Evolutionary conservation across 345 rosid genomes (phyloP), one percentile per base, ranked within the genome.

Genomic region (Toxicodendron radicans): DNA sequence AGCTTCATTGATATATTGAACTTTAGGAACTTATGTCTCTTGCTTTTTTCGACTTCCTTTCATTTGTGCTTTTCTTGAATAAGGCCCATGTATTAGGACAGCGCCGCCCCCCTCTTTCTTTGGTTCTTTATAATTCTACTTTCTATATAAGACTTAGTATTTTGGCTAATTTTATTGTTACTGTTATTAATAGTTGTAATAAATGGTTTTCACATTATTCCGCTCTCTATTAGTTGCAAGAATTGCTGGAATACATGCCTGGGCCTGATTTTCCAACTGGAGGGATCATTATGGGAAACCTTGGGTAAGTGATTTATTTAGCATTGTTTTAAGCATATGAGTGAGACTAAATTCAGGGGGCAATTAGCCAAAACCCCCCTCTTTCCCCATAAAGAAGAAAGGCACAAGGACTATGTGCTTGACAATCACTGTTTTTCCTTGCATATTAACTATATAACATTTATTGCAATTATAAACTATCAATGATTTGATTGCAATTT

Each of bases 181-280:
- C 23, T 67, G 14, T 16, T 12, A 8, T 13, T 66, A 46, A 66
- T 49, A 13, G 53, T 14, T 20, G 52, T 41, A 14, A 64, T 64
- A 14, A 46, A 23, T 54, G 59, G 30, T 74, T 81, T 64, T 78
- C 57, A 77, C 57, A 38, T 82, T 74, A 43, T 68, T 64, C 74
- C 67, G 52, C 67, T 18, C 74, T 76, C 62, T 78, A 32, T 51
- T 81, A 95, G 99, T 79, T 95, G 85, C 99, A 92, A 91, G 99
- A 95, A 79, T 78, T 95, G 81, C 79, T 92, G 84, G 99, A 95
- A 78, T 91, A 95, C 87, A 95, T 95, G 99, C 99, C 99, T 74
- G 99, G 96, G 49, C 99, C 99, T 27, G 99, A 95, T 85, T 95
- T 95, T 79, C 99, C 99, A 56, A 95, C 99, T 4, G 99, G 99